These are phyloP conservation scores for Aspergillus bridgeri DNA, from an alignment of 495 filamentous ascomycete genomes.

Conservation along the genomic window DNA sequence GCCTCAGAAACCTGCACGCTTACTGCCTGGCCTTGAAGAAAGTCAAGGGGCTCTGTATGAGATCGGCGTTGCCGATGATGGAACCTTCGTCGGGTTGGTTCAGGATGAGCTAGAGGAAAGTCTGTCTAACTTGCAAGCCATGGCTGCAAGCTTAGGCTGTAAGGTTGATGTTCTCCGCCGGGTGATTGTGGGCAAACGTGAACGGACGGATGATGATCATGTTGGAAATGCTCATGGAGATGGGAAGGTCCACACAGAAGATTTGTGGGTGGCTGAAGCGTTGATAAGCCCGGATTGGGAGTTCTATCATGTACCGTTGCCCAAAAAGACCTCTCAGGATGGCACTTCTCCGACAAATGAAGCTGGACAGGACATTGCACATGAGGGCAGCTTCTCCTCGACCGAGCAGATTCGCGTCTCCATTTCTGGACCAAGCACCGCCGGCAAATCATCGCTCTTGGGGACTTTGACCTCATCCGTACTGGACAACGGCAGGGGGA, in stretches of 20 bases:
- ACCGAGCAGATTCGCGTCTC: constrained; percentile 87
- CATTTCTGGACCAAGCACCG: constrained; percentile 84
- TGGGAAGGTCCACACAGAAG: constrained; percentile 32
- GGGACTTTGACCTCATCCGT: constrained; percentile 84
- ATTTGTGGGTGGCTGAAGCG: constrained; percentile 88
- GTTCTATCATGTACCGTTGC: constrained; percentile 26
- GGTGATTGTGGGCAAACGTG: constrained; percentile 82
- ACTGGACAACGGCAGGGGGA: constrained; percentile 88
- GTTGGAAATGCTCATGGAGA: constrained; percentile 22
- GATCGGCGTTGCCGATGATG: constrained; percentile 94
- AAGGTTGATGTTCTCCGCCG: constrained; percentile 77
- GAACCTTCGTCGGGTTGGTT: constrained; percentile 84
- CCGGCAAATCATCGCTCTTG: constrained; percentile 87
- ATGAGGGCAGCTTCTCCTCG: constrained; percentile 29
- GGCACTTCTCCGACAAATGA: neutral
- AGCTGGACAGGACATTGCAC: neutral
- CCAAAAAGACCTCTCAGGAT: constrained; percentile 1
- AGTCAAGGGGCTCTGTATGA: constrained; percentile 93
- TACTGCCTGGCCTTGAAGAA: constrained; percentile 82
- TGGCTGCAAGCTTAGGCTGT: constrained; percentile 91
- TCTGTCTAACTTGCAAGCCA: constrained; percentile 73
- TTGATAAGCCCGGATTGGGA: constrained; percentile 62
- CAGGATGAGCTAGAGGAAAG: constrained; percentile 91
- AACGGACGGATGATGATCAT: constrained; percentile 58
- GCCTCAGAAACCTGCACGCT: constrained; percentile 56